phyloP scores from a whole-genome alignment of 129 eudicot species.

The Arctium lappa region DNA sequence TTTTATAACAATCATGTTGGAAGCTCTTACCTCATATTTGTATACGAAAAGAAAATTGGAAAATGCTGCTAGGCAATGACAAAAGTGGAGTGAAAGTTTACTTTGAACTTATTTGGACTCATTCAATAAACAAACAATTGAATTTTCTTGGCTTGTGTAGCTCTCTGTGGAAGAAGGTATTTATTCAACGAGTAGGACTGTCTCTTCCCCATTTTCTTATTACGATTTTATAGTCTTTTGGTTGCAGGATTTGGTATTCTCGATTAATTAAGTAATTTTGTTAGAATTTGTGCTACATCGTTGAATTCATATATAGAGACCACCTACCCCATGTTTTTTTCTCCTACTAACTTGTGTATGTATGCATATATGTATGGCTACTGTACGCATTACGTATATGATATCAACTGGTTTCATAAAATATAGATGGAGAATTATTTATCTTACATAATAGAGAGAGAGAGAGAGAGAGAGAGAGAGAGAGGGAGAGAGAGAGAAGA shows the following conservation, averaged over 20 bases:
- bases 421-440: constrained; percentile 30
- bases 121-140: constrained; percentile 42
- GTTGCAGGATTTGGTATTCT: constrained; percentile 27
- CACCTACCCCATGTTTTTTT: constrained; percentile 13
- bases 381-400: constrained; percentile 27
- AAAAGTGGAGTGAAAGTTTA: constrained; percentile 41
- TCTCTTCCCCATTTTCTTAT: constrained; percentile 21
- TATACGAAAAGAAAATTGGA: constrained; percentile 22
- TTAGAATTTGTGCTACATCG: constrained; percentile 39
- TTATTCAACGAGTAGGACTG: constrained; percentile 42
- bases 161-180: constrained; percentile 38
- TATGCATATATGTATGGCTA: constrained; percentile 19
- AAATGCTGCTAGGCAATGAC: constrained; percentile 33
- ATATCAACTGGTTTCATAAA: constrained; percentile 21
- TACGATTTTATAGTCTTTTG: constrained; percentile 10
- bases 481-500: constrained; percentile 42
- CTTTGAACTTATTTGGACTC: constrained; percentile 60
- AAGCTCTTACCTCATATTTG: not conserved
- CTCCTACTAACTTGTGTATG: not conserved
- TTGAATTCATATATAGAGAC: constrained; percentile 30
- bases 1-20: not conserved
- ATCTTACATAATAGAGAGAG: constrained; percentile 34
- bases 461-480: constrained; percentile 39
- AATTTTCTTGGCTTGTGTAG: constrained; percentile 38
- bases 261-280: constrained; percentile 9